A percentile compares a stretch with the other conserved stretches of the same genome.
These are phyloP conservation scores for Neotropicomus parvogracilis DNA, from an alignment of 1,284 basidiomycete genomes.

Conservation along the genomic window DNA sequence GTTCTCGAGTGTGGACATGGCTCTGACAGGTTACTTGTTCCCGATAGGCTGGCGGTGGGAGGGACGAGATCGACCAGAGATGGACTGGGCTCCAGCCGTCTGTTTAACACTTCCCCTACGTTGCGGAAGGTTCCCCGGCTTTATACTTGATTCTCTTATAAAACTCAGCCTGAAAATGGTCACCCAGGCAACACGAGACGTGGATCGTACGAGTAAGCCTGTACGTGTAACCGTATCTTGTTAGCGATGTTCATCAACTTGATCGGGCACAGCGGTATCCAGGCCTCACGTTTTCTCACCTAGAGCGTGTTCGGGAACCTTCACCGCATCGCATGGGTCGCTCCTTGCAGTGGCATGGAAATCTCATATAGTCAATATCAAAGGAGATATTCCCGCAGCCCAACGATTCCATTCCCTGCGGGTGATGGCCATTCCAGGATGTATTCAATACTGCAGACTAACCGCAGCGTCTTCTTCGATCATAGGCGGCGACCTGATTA, in stretches of 20 bases:
- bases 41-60: constrained; percentile 11
- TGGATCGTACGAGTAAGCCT: constrained; percentile 17
- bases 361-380: constrained; percentile 21
- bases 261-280: constrained; percentile 20
- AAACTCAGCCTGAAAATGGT: constrained; percentile 21
- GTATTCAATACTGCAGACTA: constrained; percentile 17
- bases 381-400: constrained; percentile 19
- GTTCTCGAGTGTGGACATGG: constrained; percentile 23
- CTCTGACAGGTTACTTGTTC: constrained; percentile 9
- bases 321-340: constrained; percentile 13
- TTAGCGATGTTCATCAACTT: constrained; percentile 11
- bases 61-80: constrained; percentile 9
- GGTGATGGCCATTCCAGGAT: constrained; percentile 18
- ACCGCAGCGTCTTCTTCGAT: constrained; percentile 29
- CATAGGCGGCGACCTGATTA: constrained; percentile 20
- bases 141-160: constrained; percentile 23
- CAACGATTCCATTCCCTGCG: constrained; percentile 25
- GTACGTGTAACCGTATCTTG: constrained; percentile 15
- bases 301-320: constrained; percentile 13
- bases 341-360: constrained; percentile 19
- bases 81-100: constrained; percentile 3
- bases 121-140: constrained; percentile 9
- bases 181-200: constrained; percentile 26
- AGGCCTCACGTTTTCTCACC: constrained; percentile 22
- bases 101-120: constrained; percentile 9